phyloP scores from a whole-genome alignment of 1,284 basidiomycete genomes.

The Boletus mariae region DNA sequence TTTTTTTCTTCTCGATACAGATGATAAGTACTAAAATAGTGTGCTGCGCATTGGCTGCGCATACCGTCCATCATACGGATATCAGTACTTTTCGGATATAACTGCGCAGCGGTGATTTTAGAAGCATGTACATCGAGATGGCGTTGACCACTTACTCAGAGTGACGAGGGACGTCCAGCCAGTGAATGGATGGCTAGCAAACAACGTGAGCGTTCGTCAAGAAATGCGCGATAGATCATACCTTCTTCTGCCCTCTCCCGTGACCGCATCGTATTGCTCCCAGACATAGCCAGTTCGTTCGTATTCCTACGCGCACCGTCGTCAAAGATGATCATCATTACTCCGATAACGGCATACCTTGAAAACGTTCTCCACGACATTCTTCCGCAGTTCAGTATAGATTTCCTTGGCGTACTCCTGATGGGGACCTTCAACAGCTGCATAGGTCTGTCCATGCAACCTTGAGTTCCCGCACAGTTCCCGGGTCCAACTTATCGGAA shows the following conservation, averaged over 20 bases:
- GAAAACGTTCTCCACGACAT: conserved; percentile 83
- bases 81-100: conserved; percentile 55
- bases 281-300: conserved; percentile 89
- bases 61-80: not conserved
- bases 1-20: not conserved
- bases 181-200: conserved; percentile 81
- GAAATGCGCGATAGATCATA: conserved; percentile 29
- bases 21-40: not conserved
- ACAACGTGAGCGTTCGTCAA: conserved; percentile 7
- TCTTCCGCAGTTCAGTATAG: conserved; percentile 75
- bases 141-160: conserved; percentile 52
- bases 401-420: conserved; percentile 72
- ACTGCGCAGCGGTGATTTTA: conserved; percentile 35
- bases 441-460: conserved; percentile 60
- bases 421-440: conserved; percentile 74
- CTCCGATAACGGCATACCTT: conserved; percentile 48
- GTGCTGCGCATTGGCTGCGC: not conserved
- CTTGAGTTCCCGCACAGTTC: conserved; percentile 6
- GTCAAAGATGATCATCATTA: conserved; percentile 5
- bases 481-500: not conserved
- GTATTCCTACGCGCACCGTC: conserved; percentile 67
- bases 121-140: conserved; percentile 6
- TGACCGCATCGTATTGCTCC: conserved; percentile 90
- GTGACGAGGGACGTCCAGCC: conserved; percentile 89
- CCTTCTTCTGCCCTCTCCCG: conserved; percentile 84